Conservation (phyloP, 352 stramenopile species). For the Phytophthora hibernalis region DNA sequence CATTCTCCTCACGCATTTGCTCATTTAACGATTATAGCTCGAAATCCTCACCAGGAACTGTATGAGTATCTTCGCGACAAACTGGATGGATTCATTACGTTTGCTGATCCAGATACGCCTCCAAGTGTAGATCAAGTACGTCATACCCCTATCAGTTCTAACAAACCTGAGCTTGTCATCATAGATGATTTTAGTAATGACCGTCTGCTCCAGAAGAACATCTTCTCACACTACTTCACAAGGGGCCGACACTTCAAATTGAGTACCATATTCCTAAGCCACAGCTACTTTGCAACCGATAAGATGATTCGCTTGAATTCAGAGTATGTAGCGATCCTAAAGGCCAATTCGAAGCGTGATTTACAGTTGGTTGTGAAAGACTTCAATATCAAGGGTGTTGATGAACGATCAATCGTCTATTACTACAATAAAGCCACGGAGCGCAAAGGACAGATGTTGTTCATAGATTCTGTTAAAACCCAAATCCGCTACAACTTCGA, state of each 20-base stretch:
- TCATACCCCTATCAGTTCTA: conserved; percentile 20
- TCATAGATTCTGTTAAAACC: not conserved
- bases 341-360: conserved; percentile 43
- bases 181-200: conserved; percentile 46
- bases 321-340: conserved; percentile 38
- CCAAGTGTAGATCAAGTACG: conserved; percentile 38
- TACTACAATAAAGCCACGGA: conserved; percentile 38
- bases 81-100: conserved; percentile 32
- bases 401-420: conserved; percentile 19
- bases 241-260: conserved; percentile 34
- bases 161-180: conserved; percentile 4
- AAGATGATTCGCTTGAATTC: conserved; percentile 43
- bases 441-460: conserved; percentile 32
- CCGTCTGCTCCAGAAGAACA: conserved; percentile 38
- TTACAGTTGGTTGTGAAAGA: conserved; percentile 38
- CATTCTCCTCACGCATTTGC: conserved; percentile 28
- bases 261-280: conserved; percentile 22
- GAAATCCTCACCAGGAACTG: conserved; percentile 34
- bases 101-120: conserved; percentile 28
- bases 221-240: conserved; percentile 44
- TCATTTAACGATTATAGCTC: conserved; percentile 35
- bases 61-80: conserved; percentile 43
- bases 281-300: too few species aligned
- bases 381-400: conserved; percentile 36
- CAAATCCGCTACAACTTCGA: conserved; percentile 2